Percentiles rank a stretch among this genome's conserved stretches.
Conservation (phyloP, 2,329 filamentous ascomycete genomes). For the Aspergillus oerlinghausenensis region DNA sequence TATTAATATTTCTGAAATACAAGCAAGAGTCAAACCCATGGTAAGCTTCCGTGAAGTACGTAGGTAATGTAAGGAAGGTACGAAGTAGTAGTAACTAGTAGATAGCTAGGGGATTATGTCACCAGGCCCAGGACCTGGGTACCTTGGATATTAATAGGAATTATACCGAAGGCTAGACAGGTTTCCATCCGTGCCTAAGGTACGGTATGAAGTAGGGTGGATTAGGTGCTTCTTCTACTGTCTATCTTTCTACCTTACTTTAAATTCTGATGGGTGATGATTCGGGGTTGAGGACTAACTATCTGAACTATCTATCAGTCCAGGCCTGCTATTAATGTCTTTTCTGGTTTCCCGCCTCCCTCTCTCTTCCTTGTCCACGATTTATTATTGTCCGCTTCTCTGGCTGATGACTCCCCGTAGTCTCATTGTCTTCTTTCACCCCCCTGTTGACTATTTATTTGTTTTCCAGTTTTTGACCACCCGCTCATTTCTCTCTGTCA, state of each 20-base stretch:
- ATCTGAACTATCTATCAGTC: background rate
- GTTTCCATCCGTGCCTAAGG: background rate
- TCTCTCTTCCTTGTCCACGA: background rate
- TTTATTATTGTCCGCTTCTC: conserved; percentile 1
- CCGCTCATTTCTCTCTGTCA: background rate
- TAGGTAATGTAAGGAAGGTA: background rate
- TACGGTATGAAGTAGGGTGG: background rate
- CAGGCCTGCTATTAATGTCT: background rate
- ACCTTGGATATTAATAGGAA: background rate
- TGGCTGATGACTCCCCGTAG: background rate
- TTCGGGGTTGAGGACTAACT: background rate
- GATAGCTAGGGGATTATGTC: background rate
- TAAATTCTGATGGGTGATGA: background rate
- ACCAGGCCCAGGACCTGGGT: too few relatives aligned
- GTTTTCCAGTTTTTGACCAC: background rate
- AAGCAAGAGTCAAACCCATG: background rate
- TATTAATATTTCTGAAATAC: background rate
- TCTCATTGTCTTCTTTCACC: background rate
- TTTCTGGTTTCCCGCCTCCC: background rate
- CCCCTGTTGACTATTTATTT: background rate
- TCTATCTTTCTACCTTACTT: background rate
- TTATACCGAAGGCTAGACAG: background rate
- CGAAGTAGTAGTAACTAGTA: background rate
- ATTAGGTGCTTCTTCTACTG: background rate
- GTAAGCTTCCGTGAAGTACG: background rate